Conservation (phyloP, 495 filamentous ascomycete species). For the Chaetomium fimeti region DNA sequence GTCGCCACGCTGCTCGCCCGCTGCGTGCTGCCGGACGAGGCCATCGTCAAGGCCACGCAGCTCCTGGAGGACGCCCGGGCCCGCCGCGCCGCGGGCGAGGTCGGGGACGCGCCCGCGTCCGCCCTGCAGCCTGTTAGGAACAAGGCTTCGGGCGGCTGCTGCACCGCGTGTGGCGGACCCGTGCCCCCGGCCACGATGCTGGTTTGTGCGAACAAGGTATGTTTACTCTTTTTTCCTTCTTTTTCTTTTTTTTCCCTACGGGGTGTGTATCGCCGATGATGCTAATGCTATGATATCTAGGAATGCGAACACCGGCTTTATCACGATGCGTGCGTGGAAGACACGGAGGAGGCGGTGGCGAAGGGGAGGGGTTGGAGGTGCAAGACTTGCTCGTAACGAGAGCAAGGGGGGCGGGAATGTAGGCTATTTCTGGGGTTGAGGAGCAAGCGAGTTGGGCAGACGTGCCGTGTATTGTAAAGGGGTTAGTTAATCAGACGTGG, state of each 20-base stretch:
- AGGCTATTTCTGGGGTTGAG: not conserved
- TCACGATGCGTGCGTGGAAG: slow-evolving; percentile 31
- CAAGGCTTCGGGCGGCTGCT: slow-evolving; percentile 40
- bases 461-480: not conserved
- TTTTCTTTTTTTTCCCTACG: not conserved
- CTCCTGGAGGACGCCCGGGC: slow-evolving; percentile 39
- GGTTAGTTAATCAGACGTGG: not conserved
- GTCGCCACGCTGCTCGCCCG: slow-evolving; percentile 46
- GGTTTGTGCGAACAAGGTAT: slow-evolving; percentile 47
- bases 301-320: slow-evolving; percentile 38
- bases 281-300: slow-evolving; percentile 31
- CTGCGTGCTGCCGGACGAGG: slow-evolving; percentile 39
- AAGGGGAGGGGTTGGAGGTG: slow-evolving; percentile 27
- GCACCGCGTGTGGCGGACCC: slow-evolving; percentile 40
- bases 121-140: slow-evolving; percentile 17
- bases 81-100: slow-evolving; percentile 1
- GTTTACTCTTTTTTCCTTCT: slow-evolving; percentile 19
- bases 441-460: not conserved
- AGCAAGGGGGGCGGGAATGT: not conserved
- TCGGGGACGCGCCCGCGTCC: slow-evolving; percentile 25
- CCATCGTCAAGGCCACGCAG: slow-evolving; percentile 37
- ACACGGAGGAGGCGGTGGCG: slow-evolving; percentile 18
- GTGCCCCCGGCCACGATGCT: slow-evolving; percentile 40
- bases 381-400: slow-evolving; percentile 20
- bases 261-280: too few species aligned